These are phyloP conservation scores for Allium fistulosum DNA, from an alignment of 106 monocot genomes.

Conservation along the genomic window DNA sequence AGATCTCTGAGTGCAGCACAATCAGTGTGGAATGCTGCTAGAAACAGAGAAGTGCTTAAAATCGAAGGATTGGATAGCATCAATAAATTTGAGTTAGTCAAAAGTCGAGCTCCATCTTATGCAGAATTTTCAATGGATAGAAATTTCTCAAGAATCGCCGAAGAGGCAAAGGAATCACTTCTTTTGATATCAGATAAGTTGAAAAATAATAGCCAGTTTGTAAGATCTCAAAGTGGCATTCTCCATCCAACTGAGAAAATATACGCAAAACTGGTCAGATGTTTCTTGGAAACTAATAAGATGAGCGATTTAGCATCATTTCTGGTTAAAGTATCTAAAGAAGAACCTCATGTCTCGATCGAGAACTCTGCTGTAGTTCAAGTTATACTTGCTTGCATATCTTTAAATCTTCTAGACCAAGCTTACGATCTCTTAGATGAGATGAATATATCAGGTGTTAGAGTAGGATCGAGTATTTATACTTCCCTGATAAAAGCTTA, in stretches of 20 bases:
- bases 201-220: conserved; percentile 46
- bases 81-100: conserved; percentile 18
- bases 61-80: conserved; percentile 4
- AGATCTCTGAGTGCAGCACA: conserved; percentile 60
- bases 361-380: conserved; percentile 72
- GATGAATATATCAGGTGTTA: conserved; percentile 77
- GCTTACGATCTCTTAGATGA: conserved; percentile 94
- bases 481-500: conserved; percentile 74
- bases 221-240: conserved; percentile 67
- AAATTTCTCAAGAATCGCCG: conserved; percentile 44
- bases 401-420: conserved; percentile 60
- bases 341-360: conserved; percentile 54
- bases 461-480: conserved; percentile 65
- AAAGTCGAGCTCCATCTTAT: conserved; percentile 37
- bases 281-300: conserved; percentile 59
- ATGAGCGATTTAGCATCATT: conserved; percentile 65
- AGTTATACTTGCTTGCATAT: conserved; percentile 79
- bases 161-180: conserved; percentile 58
- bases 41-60: conserved; percentile 14
- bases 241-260: conserved; percentile 89
- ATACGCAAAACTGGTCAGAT: conserved; percentile 81
- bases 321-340: conserved; percentile 59
- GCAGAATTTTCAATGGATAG: conserved; percentile 47
- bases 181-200: conserved; percentile 38
- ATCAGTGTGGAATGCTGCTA: conserved; percentile 41